Evolutionary conservation across 352 stramenopile species (phyloP), one percentile per base, ranked within the genome.

Genomic region (Globisporangium lucens): DNA sequence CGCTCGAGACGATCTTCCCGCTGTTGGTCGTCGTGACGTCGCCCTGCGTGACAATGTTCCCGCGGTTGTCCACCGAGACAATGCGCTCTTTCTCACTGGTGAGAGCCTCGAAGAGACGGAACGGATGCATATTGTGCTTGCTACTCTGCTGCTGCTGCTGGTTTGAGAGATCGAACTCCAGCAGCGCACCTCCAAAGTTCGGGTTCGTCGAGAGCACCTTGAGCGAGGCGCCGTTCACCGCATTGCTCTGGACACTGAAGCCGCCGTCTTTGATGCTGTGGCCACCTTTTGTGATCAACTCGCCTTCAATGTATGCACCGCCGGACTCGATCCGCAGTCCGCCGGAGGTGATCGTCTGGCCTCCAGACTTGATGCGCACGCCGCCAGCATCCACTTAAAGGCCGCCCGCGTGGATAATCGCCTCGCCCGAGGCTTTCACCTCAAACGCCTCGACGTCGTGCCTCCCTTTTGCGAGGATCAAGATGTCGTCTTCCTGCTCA

Each of bases 221-320:
- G 22, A 92, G 72, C 5, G 75, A 75, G 27, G 78, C 70, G 2
- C 72, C 80, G 30, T 89, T 92, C 47, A 77, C 61, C 35, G 75
- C 53, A 36, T 69, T 69, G 12, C 73, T 89, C 41, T 78, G 69
- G 15, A 92, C 77, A 17, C 51, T 67, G 30, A 92, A 74, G 27
- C 84, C 84, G 17, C 84, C 84, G n/a, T 89, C 73, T 64, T 86
- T 62, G 29, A 93, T 87, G 6, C 61, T 64, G 59, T 92, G 88
- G 41, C 83, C 83, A 51, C 85, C 82, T 17, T 65, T 63, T 0
- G 80, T 87, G 10, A 73, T 89, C n/a, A 91, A 53, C 7, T 69
- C 67, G 8, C 82, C 82, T 30, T 85, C 75, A 52, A 94, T 79
- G 22, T 80, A 64, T 10, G 90, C 68, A 1, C 82, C 86, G 3